phyloP scores from a whole-genome alignment of 2,329 filamentous ascomycete species.

The Zymoseptoria brevis region DNA sequence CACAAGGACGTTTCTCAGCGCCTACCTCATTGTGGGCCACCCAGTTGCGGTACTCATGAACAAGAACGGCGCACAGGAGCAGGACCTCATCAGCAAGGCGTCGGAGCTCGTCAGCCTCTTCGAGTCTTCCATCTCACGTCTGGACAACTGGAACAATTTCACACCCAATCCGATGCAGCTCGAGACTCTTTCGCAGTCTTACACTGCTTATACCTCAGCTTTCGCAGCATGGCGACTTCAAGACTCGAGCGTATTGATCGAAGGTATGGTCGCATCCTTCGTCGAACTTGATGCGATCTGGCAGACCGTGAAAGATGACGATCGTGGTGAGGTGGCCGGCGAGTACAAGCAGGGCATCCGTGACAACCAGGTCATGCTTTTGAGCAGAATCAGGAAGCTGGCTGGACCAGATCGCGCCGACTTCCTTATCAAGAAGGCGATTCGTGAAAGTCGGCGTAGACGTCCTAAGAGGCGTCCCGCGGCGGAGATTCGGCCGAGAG shows the following conservation, averaged over 20 bases:
- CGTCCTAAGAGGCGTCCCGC: constrained; percentile 57
- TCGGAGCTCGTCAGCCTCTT: constrained; percentile 71
- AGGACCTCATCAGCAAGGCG: constrained; percentile 69
- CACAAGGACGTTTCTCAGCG: constrained; percentile 69
- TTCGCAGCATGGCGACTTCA: constrained; percentile 80
- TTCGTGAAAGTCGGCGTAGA: constrained; percentile 60
- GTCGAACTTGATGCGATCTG: constrained; percentile 77
- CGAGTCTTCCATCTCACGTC: constrained; percentile 60
- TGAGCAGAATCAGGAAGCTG: constrained; percentile 71
- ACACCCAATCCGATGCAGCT: constrained; percentile 56
- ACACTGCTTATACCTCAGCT: constrained; percentile 66
- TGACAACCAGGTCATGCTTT: constrained; percentile 70
- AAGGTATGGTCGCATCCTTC: constrained; percentile 80
- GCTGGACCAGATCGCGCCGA: constrained; percentile 65
- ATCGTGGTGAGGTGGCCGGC: constrained; percentile 61
- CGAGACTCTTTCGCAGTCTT: constrained; percentile 58
- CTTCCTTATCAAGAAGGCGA: constrained; percentile 64
- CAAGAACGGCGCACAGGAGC: constrained; percentile 61
- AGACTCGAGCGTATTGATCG: constrained; percentile 67
- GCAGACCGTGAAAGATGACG: constrained; percentile 73
- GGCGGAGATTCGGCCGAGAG: constrained; percentile 63
- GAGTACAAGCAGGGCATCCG: constrained; percentile 75
- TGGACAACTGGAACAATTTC: constrained; percentile 59
- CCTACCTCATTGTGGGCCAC: constrained; percentile 72
- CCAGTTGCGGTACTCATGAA: constrained; percentile 70